A percentile compares a stretch with the other conserved stretches of the same genome.
Evolutionary conservation across 257 asterid genomes (phyloP).

Genomic region (Nicotiana obtusifolia): DNA sequence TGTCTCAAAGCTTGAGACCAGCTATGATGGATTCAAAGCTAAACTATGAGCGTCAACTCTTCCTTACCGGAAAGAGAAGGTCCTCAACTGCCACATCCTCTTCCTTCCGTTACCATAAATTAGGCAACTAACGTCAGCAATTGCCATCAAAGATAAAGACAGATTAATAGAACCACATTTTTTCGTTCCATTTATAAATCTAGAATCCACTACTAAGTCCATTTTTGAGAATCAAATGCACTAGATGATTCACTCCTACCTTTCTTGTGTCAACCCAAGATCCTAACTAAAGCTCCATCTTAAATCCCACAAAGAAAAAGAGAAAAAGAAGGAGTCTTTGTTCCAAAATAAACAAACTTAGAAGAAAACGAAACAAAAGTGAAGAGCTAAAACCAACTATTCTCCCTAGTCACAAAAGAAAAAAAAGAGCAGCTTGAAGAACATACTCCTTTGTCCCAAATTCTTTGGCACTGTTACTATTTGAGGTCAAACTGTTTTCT

Average conservation of each 20-base stretch:
- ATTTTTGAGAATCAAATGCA: background rate
- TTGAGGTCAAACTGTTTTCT: background rate
- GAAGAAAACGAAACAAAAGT: too few relatives aligned
- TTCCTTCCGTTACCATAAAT: too few relatives aligned
- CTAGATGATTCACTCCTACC: background rate
- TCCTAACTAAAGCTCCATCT: background rate
- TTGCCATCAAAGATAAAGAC: too few relatives aligned
- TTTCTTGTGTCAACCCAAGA: background rate
- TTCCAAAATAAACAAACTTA: too few relatives aligned
- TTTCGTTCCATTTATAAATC: too few relatives aligned
- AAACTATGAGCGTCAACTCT: too few relatives aligned
- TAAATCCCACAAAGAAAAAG: background rate
- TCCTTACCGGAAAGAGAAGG: too few relatives aligned
- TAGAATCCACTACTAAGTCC: background rate
- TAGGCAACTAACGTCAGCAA: too few relatives aligned
- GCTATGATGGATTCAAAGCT: too few relatives aligned
- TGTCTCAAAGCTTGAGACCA: too few relatives aligned
- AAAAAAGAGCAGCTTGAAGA: background rate
- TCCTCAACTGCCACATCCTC: too few relatives aligned
- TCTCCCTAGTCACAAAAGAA: background rate
- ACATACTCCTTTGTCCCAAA: background rate
- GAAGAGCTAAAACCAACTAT: background rate
- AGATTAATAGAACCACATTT: too few relatives aligned
- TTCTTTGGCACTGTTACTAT: background rate
- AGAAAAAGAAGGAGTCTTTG: background rate